Evolutionary conservation across 345 rosid genomes (phyloP).

Genomic region (Brassica napus): Da-Ae NC_063447.1:2943501-2944000

Average conservation of each 20-base stretch:
- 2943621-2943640: neutral
- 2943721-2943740: conserved; percentile 10
- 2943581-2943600: neutral
- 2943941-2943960: conserved; percentile 25
- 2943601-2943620: neutral
- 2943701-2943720: conserved; percentile 9
- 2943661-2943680: conserved; percentile 5
- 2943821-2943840: neutral
- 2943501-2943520: neutral
- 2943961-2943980: conserved; percentile 8
- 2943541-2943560: conserved; percentile 12
- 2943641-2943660: conserved; percentile 15
- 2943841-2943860: neutral
- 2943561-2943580: neutral
- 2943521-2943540: neutral
- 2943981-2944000: conserved; percentile 12
- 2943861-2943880: neutral
- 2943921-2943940: neutral
- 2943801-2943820: neutral
- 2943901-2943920: conserved; percentile 11
- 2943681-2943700: neutral
- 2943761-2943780: conserved; percentile 12
- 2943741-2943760: conserved; percentile 17
- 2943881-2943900: neutral
- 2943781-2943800: neutral